Percentiles rank a stretch among this genome's conserved stretches.
These are phyloP conservation scores for Baeospora myosura DNA, from an alignment of 1,284 basidiomycete species.

Conservation along the genomic window DNA sequence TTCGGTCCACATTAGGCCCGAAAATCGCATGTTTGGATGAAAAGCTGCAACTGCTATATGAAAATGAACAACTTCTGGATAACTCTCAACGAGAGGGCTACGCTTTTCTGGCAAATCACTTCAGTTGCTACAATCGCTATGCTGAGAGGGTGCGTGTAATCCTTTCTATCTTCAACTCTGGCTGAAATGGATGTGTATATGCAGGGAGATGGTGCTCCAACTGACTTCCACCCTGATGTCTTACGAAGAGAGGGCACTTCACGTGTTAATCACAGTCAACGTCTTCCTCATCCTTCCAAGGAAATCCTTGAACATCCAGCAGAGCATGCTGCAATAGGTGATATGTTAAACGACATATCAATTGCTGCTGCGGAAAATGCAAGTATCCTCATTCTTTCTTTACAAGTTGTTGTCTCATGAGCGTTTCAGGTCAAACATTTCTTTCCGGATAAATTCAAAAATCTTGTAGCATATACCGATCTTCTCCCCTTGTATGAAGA, in stretches of 20 bases:
- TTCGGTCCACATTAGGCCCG: too few relatives aligned
- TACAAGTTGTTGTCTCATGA: constrained; percentile 3
- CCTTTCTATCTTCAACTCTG: too few relatives aligned
- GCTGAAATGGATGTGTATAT: too few relatives aligned
- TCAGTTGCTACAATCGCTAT: too few relatives aligned
- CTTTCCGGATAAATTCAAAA: constrained; percentile 6
- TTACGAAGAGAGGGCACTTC: background rate
- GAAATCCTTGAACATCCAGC: constrained; percentile 1
- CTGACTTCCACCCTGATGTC: constrained; percentile 5
- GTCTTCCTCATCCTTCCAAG: constrained; percentile 2
- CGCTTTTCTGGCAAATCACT: too few relatives aligned
- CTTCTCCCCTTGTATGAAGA: constrained; percentile 7
- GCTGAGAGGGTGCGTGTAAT: too few relatives aligned
- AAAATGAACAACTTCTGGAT: too few relatives aligned
- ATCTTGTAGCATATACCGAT: constrained; percentile 9
- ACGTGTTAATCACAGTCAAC: background rate
- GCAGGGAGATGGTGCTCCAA: constrained; percentile 7
- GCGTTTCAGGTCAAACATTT: constrained; percentile 8
- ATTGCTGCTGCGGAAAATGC: background rate
- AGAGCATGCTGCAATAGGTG: background rate
- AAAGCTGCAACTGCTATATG: too few relatives aligned
- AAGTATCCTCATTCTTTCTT: background rate
- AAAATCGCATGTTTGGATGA: too few relatives aligned
- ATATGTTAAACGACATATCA: background rate
- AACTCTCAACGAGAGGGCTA: too few relatives aligned